These are phyloP conservation scores for Ogataea ganodermae DNA, from an alignment of 805 yeast species.

Conservation along the genomic window DNA sequence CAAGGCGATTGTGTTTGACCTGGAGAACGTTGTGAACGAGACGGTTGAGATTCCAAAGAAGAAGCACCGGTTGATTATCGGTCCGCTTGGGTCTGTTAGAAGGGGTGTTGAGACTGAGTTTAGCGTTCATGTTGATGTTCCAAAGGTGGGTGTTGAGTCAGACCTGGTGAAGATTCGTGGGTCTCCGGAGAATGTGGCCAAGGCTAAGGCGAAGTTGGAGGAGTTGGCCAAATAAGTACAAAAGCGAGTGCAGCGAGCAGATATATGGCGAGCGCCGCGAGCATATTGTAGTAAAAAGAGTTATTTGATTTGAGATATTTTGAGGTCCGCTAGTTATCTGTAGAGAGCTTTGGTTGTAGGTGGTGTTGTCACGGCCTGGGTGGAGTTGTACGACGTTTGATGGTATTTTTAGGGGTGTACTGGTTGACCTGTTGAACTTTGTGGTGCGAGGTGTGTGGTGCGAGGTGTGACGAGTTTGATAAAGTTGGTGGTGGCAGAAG, in stretches of 20 bases:
- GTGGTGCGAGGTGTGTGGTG: no score
- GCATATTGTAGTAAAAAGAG: no score
- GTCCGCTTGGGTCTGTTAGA: slow-evolving; percentile 77
- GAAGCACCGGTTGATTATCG: slow-evolving; percentile 75
- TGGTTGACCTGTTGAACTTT: no score
- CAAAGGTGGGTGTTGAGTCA: slow-evolving; percentile 54
- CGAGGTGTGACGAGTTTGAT: no score
- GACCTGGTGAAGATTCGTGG: slow-evolving; percentile 62
- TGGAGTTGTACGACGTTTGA: no score
- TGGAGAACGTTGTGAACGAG: slow-evolving; percentile 59
- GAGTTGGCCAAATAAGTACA: slow-evolving; percentile 53
- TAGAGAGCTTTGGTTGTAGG: no score
- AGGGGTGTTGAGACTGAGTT: slow-evolving; percentile 71
- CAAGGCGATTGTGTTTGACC: slow-evolving; percentile 59
- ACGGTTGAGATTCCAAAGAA: slow-evolving; percentile 63
- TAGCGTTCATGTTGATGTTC: slow-evolving; percentile 64
- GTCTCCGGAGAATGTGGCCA: slow-evolving; percentile 61
- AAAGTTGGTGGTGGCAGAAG: no score
- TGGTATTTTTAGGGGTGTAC: no score
- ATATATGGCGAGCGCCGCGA: neutral
- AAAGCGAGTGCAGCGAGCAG: neutral
- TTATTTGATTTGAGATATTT: no score
- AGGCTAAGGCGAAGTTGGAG: slow-evolving; percentile 60
- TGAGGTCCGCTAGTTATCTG: no score
- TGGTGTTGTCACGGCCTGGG: no score